Percentiles rank a stretch among this genome's conserved stretches.
These are phyloP conservation scores for Vitis amurensis DNA, from an alignment of 164 flowering plant genomes.

Conservation along the genomic window DNA sequence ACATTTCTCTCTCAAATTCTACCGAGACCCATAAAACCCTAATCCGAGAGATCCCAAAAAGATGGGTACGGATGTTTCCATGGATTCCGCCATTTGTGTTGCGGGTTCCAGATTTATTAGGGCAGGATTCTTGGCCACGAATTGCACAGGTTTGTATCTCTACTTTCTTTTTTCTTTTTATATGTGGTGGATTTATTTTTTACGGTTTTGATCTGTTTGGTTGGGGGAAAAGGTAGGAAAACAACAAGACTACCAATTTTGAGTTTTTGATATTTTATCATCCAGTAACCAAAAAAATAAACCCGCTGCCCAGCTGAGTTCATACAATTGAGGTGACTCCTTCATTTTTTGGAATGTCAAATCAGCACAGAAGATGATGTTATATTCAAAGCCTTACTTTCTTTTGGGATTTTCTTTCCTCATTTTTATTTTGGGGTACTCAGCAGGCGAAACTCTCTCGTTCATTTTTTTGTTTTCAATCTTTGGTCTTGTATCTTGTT, in stretches of 20 bases:
- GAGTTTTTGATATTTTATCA: not conserved
- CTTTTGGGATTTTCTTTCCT: too few relatives aligned
- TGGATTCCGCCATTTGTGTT: constrained; percentile 47
- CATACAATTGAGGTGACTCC: not conserved
- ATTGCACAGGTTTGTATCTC: constrained; percentile 38
- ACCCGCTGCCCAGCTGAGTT: not conserved
- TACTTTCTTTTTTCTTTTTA: not conserved
- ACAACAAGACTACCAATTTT: not conserved
- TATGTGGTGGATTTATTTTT: not conserved
- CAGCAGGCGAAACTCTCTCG: too few relatives aligned
- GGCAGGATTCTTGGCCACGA: constrained; percentile 32
- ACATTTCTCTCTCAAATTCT: too few relatives aligned
- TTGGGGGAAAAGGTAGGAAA: not conserved
- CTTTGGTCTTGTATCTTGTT: too few relatives aligned
- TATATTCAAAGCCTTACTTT: not conserved
- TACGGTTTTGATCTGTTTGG: not conserved
- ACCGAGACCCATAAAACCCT: not conserved
- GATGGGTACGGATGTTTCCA: constrained; percentile 14
- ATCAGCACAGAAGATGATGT: not conserved
- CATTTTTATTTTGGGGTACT: too few relatives aligned
- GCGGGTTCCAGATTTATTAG: constrained; percentile 48
- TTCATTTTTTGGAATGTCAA: not conserved
- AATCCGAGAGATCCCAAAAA: not conserved
- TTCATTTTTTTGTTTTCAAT: too few relatives aligned
- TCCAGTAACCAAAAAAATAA: not conserved